Evolutionary conservation across 202 grass and related monocot species (phyloP).

Genomic region (Setaria italica): DNA sequence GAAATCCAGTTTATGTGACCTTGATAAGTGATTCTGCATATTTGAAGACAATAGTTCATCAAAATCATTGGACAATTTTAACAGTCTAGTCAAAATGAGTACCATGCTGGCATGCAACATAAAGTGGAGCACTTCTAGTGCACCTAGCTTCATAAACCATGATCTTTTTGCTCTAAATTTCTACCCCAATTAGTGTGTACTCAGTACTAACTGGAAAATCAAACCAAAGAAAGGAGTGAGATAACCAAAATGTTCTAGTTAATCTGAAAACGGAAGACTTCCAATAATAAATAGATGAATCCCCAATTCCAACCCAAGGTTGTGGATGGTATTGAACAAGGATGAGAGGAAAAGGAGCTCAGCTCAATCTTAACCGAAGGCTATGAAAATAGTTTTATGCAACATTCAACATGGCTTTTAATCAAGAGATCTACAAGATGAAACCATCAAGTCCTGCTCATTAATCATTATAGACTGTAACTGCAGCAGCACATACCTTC

Average conservation of each 20-base stretch:
- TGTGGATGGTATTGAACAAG: neutral
- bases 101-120: too few relatives aligned
- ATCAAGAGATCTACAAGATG: neutral
- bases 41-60: too few relatives aligned
- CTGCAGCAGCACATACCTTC: neutral
- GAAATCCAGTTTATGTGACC: neutral
- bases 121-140: too few relatives aligned
- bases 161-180: too few relatives aligned
- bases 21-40: too few relatives aligned
- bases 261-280: neutral
- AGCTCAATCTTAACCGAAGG: neutral
- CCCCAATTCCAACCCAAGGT: neutral
- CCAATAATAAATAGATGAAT: neutral
- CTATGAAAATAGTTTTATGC: too few relatives aligned
- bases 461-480: neutral
- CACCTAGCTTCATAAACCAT: neutral
- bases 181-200: too few relatives aligned
- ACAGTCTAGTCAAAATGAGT: too few relatives aligned
- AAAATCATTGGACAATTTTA: too few relatives aligned
- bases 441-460: neutral
- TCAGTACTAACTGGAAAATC: too few relatives aligned
- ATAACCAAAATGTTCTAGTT: neutral
- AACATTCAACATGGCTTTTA: neutral
- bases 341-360: neutral
- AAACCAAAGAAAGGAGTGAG: too few relatives aligned